These are phyloP conservation scores for Penicillium sclerotigenum DNA, from an alignment of 2,329 filamentous ascomycete genomes.

Conservation along the genomic window DNA sequence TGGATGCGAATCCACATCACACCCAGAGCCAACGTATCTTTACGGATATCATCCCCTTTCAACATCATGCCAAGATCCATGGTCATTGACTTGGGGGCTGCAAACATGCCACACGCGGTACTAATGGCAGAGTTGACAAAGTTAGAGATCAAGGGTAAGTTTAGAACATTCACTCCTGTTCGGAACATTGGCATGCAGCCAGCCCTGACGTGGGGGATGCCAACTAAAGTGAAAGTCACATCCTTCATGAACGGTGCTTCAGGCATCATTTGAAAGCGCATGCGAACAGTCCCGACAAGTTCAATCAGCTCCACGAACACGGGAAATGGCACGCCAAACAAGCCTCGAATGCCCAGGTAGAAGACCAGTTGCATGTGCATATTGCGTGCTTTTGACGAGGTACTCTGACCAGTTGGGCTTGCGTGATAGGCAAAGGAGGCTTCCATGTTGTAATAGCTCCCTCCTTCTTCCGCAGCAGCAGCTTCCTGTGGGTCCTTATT, in stretches of 20 bases:
- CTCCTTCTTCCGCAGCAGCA: conserved; percentile 83
- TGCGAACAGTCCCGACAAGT: conserved; percentile 80
- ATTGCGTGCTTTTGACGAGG: conserved; percentile 81
- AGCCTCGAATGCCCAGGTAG: conserved; percentile 82
- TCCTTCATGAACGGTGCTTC: conserved; percentile 91
- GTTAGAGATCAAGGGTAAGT: conserved; percentile 87
- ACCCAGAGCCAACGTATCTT: conserved; percentile 77
- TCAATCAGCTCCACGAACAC: conserved; percentile 88
- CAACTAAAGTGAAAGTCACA: conserved; percentile 91
- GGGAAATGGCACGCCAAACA: conserved; percentile 84
- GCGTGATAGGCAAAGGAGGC: conserved; percentile 89
- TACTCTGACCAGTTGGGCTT: conserved; percentile 64
- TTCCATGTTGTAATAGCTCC: conserved; percentile 90
- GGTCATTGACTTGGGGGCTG: conserved; percentile 90
- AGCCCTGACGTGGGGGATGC: conserved; percentile 81
- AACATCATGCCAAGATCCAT: conserved; percentile 88
- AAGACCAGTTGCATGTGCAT: conserved; percentile 98
- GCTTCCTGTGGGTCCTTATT: conserved; percentile 82
- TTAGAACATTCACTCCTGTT: conserved; percentile 83
- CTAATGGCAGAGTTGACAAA: conserved; percentile 96
- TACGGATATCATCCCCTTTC: conserved; percentile 85
- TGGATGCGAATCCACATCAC: conserved; percentile 92
- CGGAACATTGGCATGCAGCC: conserved; percentile 92
- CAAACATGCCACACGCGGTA: conserved; percentile 82
- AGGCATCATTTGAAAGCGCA: conserved; percentile 80